Base-by-base conservation (phyloP, 2,329 filamentous ascomycete genomes). In the Talaromyces sp. region DNA sequence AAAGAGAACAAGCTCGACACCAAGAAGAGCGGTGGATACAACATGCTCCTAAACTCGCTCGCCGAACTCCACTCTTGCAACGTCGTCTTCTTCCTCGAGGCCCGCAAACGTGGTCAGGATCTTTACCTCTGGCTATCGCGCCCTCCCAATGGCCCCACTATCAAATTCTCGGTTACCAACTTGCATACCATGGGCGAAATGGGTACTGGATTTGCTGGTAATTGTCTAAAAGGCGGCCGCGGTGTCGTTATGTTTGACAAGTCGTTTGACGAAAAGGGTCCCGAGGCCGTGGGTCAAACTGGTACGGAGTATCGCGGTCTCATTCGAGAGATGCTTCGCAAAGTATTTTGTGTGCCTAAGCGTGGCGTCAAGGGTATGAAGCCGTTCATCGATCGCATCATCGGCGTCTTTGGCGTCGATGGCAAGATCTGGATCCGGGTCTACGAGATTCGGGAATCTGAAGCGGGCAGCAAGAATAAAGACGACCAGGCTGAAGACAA, bases 1-100 rank as follows among this genome's bases (percentile, higher is more conserved):
- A 97, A 96, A 82, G 95, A 99, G 77, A 92, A 91, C 72, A 99
- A 99, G 80, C 91, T 97, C 70, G 95, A 99, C 78, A 95, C 92
- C 62, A 98, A 98, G 81, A 93, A 80, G 71, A 78, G 76, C 7
- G 76, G 79, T 58, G 79, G 80, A 43, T 82, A 82, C 71, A 95
- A 82, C 85, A 93, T 71, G 85, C 88, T 85, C 83, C 86, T 96
- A 60, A 95, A 95, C 80, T 91, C 93, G 73, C 80, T 85, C 24
- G 86, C 86, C 43, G 87, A 89, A 69, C 85, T 97, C 35, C 95
- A 96, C 83, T 96, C 95, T 76, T 96, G 92, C 85, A 97, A 96
- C 81, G 94, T 96, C 76, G 87, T 95, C 65, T 85, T 97, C 68
- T 99, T 97, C 82, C 96, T 97, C 76, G 94, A 99, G 81, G 93